These are phyloP conservation scores for Heteromeles arbutifolia DNA, from an alignment of 306 rosid species.

Conservation along the genomic window DNA sequence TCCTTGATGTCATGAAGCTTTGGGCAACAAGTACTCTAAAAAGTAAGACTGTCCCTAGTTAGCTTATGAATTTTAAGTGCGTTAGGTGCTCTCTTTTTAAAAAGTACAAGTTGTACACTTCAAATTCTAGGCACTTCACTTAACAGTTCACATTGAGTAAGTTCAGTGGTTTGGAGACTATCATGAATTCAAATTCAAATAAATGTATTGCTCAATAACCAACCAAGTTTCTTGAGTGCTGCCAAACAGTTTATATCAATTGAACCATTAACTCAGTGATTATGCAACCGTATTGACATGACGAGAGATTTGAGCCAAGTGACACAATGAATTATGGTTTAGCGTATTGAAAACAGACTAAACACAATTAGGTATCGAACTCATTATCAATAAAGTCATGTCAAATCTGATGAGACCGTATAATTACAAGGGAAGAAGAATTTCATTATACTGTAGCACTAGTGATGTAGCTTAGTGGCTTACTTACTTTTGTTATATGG, in stretches of 20 bases:
- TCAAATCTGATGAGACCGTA: background rate
- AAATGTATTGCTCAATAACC: conserved; percentile 1
- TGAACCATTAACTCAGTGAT: background rate
- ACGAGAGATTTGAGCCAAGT: too few species aligned
- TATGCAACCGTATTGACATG: background rate
- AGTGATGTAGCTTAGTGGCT: background rate
- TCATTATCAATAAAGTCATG: too few species aligned
- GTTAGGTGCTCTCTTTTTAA: conserved; percentile 8
- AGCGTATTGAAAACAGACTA: background rate
- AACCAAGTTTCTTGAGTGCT: conserved; percentile 1
- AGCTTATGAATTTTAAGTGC: conserved; percentile 24
- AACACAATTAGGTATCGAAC: too few species aligned
- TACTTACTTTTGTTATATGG: too few species aligned
- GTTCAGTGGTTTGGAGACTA: background rate
- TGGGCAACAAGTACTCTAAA: conserved; percentile 8
- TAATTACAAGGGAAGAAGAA: too few species aligned
- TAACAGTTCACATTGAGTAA: background rate
- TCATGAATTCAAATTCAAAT: conserved; percentile 2
- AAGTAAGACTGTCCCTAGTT: conserved; percentile 3
- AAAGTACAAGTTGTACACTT: background rate
- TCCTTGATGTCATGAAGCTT: conserved; percentile 3
- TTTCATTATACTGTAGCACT: background rate
- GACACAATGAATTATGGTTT: too few species aligned
- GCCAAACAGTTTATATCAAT: background rate
- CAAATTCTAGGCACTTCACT: background rate